phyloP scores from a whole-genome alignment of 768 basidiomycete species.

The Lanmaoa pseudosensibilis region DNA sequence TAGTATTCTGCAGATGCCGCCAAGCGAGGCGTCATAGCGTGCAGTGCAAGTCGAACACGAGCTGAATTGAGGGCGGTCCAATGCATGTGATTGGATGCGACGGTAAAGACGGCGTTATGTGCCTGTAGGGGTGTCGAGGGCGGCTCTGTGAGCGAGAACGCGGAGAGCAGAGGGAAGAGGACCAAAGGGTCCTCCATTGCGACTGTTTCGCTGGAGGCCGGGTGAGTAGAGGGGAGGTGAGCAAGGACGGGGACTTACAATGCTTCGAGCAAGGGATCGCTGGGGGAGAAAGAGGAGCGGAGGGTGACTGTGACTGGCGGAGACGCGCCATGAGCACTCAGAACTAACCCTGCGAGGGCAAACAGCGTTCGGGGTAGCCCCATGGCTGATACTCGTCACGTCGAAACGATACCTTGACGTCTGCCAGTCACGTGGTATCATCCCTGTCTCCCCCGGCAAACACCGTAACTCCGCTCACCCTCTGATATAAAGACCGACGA shows the following conservation, averaged over 20 bases:
- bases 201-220: slow-evolving; percentile 70
- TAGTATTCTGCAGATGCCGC: slow-evolving; percentile 85
- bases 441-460: slow-evolving; percentile 7
- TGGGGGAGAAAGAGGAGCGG: slow-evolving; percentile 27
- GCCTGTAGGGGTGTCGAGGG: slow-evolving; percentile 45
- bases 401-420: slow-evolving; percentile 1
- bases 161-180: slow-evolving; percentile 73
- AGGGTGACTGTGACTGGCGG: slow-evolving; percentile 33
- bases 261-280: slow-evolving; percentile 32
- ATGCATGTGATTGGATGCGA: slow-evolving; percentile 46
- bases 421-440: slow-evolving; percentile 17
- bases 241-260: slow-evolving; percentile 22
- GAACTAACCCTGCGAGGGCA: slow-evolving; percentile 17
- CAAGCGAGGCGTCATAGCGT: slow-evolving; percentile 76
- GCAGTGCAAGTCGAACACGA: slow-evolving; percentile 73
- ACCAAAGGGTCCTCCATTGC: slow-evolving; percentile 66
- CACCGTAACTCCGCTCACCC: slow-evolving; percentile 21
- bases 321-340: slow-evolving; percentile 23
- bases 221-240: slow-evolving; percentile 1
- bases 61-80: slow-evolving; percentile 53
- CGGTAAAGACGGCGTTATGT: slow-evolving; percentile 40
- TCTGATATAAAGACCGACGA: slow-evolving; percentile 1
- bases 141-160: slow-evolving; percentile 53
- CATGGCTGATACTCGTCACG: not conserved
- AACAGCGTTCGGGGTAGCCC: slow-evolving; percentile 13